Conservation (phyloP, 495 filamentous ascomycete genomes). For the Endocarpon pusillum region DNA sequence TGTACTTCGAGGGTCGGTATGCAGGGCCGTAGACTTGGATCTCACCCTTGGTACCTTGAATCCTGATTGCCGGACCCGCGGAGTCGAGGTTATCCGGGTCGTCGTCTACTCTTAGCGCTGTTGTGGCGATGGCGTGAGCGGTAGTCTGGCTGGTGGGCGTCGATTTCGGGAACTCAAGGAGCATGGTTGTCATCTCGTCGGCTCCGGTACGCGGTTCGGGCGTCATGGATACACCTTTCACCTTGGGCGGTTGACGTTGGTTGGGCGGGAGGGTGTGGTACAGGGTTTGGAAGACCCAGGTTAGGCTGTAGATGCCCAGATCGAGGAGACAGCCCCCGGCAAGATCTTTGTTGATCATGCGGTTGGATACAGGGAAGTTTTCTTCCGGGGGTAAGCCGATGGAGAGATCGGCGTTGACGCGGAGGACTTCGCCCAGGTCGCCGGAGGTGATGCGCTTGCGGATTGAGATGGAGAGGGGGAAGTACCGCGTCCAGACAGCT, state of each 20-base stretch:
- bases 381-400: constrained; percentile 33
- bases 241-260: constrained; percentile 34
- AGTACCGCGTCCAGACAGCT: constrained; percentile 88
- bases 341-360: constrained; percentile 78
- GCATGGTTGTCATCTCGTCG: constrained; percentile 66
- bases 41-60: constrained; percentile 75
- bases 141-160: constrained; percentile 27
- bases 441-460: constrained; percentile 50
- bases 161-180: constrained; percentile 57
- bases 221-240: constrained; percentile 45
- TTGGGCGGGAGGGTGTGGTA: constrained; percentile 58
- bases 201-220: constrained; percentile 65
- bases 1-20: constrained; percentile 51
- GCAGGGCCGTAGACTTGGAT: constrained; percentile 65
- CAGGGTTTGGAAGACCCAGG: constrained; percentile 85
- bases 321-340: constrained; percentile 76
- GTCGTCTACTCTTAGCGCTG: constrained; percentile 47
- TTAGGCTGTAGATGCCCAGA: constrained; percentile 75
- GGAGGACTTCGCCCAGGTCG: constrained; percentile 57
- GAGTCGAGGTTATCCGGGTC: constrained; percentile 47
- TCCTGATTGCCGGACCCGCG: constrained; percentile 53
- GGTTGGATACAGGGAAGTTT: constrained; percentile 37
- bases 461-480: constrained; percentile 65
- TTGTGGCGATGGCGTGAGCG: constrained; percentile 64
- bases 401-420: constrained; percentile 57